Base-by-base conservation (phyloP, 139 green algal genomes). In the Chlamydomonas sphaeroides region DNA sequence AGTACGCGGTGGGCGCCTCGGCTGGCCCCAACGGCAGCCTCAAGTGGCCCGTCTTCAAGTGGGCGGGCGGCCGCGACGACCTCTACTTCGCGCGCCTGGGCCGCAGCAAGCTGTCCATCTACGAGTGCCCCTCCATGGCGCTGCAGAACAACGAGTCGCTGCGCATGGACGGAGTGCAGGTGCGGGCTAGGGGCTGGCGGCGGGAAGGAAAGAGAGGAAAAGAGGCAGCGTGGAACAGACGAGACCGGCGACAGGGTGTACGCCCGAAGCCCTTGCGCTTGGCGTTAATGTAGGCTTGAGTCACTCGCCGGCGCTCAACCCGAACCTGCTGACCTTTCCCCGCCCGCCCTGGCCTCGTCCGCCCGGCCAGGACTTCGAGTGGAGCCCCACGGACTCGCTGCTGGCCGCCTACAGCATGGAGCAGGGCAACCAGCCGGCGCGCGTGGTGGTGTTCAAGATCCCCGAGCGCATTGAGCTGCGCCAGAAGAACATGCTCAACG, bases 401-500 rank as follows among this genome's bases (percentile, higher is more conserved):
- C 73, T 99, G 78, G 88, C 90, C 26, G 91, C 93, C 1, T 99
- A 96, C 88, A 94, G 96, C 49, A 83, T 83, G 20, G 97, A 99
- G 88, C 77, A 94, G 71, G 89, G 84, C 67, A 98, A 99, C 86
- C 80, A 96, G 67, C 95, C 95, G 5, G 95, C 95, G 25, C 89
- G 92, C 61, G 92, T 98, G 38, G 89, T 79, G 42, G 86, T 99
- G 8, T 85, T 97, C 71, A 77, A 88, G 28, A 87, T 98, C 33
- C 96, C 97, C 0, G 91, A 95, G 66, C 78, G 88, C 36, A 88
- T 79, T 3, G 96, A 99, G 88, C 67, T 99, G 38, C 88, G 97
- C 26, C 92, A 95, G 75, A 99, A 99, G 95, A 98, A 99, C 90
- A 93, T 99, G 42, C 98, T 99, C 91, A 97, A 86, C 79, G 97